Evolutionary conservation across 164 flowering plant genomes (phyloP).

Genomic region (Paratinospora sagittata): DNA sequence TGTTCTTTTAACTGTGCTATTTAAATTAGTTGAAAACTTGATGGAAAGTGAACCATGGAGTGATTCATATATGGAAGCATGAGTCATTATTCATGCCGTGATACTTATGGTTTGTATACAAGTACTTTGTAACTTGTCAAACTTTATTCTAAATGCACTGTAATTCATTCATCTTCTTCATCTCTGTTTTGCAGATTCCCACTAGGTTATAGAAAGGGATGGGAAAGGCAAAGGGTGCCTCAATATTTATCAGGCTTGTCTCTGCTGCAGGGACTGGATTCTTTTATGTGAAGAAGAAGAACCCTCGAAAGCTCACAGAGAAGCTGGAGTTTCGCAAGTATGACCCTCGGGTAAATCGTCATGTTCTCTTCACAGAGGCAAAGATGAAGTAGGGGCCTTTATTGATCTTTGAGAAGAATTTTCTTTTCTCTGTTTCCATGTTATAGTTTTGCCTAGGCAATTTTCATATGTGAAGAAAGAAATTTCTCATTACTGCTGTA

Average conservation of each 20-base stretch:
- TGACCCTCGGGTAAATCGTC: conserved; percentile 85
- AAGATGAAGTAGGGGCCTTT: conserved; percentile 65
- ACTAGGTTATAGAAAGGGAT: conserved; percentile 9
- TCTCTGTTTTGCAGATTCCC: conserved; percentile 2
- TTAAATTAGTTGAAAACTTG: too few relatives aligned
- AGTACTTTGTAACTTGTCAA: too few relatives aligned
- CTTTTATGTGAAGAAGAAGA: conserved; percentile 84
- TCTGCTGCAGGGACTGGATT: conserved; percentile 96
- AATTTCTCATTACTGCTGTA: not conserved
- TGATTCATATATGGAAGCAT: too few relatives aligned
- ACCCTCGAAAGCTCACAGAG: conserved; percentile 47
- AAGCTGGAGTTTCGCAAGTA: conserved; percentile 94
- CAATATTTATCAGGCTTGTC: conserved; percentile 73
- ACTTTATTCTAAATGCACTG: too few relatives aligned
- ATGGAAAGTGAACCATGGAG: too few relatives aligned
- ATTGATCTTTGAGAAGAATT: not conserved
- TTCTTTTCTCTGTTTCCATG: not conserved
- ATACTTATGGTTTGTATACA: too few relatives aligned
- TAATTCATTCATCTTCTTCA: too few relatives aligned
- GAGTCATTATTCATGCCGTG: too few relatives aligned
- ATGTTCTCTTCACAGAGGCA: conserved; percentile 80
- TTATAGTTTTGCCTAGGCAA: not conserved
- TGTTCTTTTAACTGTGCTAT: too few relatives aligned
- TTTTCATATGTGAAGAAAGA: not conserved
- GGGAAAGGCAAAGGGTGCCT: conserved; percentile 67